A percentile compares a stretch with the other conserved stretches of the same genome.
Conservation (phyloP, 2,329 filamentous ascomycete genomes). For the Didymella sp. region DNA sequence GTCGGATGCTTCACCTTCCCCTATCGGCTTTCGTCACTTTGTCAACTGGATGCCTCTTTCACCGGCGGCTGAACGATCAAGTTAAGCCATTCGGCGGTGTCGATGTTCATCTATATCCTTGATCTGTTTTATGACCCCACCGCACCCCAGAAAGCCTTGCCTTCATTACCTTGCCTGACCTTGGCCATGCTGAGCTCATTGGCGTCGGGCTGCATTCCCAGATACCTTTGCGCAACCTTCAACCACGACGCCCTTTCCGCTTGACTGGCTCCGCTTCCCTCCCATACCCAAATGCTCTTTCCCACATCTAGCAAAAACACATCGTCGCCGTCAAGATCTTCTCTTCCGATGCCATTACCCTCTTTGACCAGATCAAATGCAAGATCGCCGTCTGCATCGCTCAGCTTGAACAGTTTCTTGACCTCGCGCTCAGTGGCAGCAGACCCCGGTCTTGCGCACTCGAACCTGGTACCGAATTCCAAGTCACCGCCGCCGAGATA, state of each 20-base stretch:
- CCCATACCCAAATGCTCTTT: conserved; percentile 69
- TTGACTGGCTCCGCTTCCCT: conserved; percentile 64
- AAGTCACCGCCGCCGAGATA: conserved; percentile 48
- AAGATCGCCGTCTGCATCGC: conserved; percentile 65
- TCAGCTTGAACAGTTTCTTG: conserved; percentile 66
- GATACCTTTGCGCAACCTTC: conserved; percentile 64
- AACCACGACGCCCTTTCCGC: conserved; percentile 68
- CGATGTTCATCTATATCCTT: background rate
- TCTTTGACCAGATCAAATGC: conserved; percentile 67
- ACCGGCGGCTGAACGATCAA: no score
- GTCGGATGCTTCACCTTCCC: no score
- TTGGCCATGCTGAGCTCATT: conserved; percentile 60
- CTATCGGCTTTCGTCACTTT: no score
- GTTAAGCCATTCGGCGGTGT: no score
- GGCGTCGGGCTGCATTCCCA: conserved; percentile 54
- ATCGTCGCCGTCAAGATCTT: conserved; percentile 65
- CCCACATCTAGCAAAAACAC: conserved; percentile 69
- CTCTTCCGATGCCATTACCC: conserved; percentile 53
- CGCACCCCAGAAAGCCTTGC: conserved; percentile 59
- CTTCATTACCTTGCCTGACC: conserved; percentile 64
- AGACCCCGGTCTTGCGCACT: conserved; percentile 52
- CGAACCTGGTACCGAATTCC: conserved; percentile 57
- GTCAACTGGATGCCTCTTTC: no score
- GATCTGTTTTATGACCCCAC: conserved; percentile 40
- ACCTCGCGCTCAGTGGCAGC: conserved; percentile 28